Percentiles rank a stretch among this genome's conserved stretches.
These are phyloP conservation scores for Leishmania lainsoni DNA, from an alignment of 208 protist genomes.

Conservation along the genomic window DNA sequence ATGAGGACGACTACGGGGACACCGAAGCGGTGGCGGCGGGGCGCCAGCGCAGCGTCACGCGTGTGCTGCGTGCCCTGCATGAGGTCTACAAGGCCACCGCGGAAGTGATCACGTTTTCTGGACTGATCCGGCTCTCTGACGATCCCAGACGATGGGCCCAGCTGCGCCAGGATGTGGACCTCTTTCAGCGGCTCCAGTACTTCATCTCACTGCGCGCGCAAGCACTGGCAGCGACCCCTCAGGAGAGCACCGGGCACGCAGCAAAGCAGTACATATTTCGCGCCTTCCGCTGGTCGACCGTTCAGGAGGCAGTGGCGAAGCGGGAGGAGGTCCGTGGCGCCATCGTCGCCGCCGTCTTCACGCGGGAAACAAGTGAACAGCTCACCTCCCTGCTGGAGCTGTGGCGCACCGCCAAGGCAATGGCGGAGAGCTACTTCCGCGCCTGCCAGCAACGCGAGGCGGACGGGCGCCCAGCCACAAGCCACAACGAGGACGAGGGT, in stretches of 20 bases:
- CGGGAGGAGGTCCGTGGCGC: conserved; percentile 47
- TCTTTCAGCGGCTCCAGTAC: conserved; percentile 67
- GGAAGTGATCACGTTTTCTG: conserved; percentile 60
- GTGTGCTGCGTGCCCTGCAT: conserved; percentile 53
- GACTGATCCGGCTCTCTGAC: conserved; percentile 47
- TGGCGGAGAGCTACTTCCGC: conserved; percentile 66
- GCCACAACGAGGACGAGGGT: conserved; percentile 20
- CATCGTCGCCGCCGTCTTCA: conserved; percentile 62
- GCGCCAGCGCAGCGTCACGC: conserved; percentile 60
- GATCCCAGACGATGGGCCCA: conserved; percentile 37
- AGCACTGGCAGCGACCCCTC: neutral
- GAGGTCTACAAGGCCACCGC: conserved; percentile 56
- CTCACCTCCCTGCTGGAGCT: conserved; percentile 54
- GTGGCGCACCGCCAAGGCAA: conserved; percentile 59
- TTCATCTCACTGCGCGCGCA: conserved; percentile 35
- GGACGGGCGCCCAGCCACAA: conserved; percentile 9
- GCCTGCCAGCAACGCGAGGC: conserved; percentile 29
- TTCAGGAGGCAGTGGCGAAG: conserved; percentile 45
- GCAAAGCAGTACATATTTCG: conserved; percentile 21
- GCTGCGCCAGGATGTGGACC: conserved; percentile 38
- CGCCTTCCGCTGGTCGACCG: conserved; percentile 45
- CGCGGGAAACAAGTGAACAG: conserved; percentile 35
- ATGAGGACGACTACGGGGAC: conserved; percentile 25
- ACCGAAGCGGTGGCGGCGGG: conserved; percentile 21
- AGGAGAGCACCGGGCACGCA: neutral